Base-by-base conservation (phyloP, 768 basidiomycete genomes). In the Hypsizygus marmoreus region DNA sequence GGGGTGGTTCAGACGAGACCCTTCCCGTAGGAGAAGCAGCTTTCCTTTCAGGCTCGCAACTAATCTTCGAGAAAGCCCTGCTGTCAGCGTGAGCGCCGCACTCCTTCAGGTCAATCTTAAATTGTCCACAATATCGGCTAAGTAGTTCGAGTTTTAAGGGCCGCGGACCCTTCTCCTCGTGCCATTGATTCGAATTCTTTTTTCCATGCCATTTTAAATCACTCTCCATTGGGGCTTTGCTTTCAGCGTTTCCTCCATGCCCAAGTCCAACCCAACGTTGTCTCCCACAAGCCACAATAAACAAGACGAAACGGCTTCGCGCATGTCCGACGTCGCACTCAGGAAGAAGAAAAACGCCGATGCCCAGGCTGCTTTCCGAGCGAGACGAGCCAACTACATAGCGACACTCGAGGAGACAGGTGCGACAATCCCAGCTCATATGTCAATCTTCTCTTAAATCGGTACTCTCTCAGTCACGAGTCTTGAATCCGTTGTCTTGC, bases 271-370 rank as follows among this genome's bases (percentile, higher is more conserved):
- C 36, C 50, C 68, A 51, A 51, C 65, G 39, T 46, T 50, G 33
- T 64, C 69, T 28, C 56, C 63, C 42, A 48, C 65, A 41, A 60
- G 45, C 57, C 47, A 45, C 55, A 45, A 63, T 61, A 68, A 73
- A 63, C 62, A 68, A 55, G 65, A 72, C 44, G 65, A 69, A 26
- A 50, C 62, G 49, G 57, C 70, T 20, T 57, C 71, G 34, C 76
- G 77, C 51, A 62, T 83, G 62, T 75, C 83, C 54, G 85, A 88
- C 65, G 77, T 85, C 10, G 82, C 84, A 25, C 73, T 87, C 57
- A 73, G 88, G 53, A 90, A 89, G 72, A 89, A 88, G 75, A 92
- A 92, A 72, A 92, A 92, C 58, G 90, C 90, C 26, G 87, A 91
- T 61, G 90, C 90, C 2, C 90, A 92, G 68, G 89, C 90, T 43